Base-by-base conservation (phyloP, 441 rosid genomes). In the Gossypium trilobum region DNA sequence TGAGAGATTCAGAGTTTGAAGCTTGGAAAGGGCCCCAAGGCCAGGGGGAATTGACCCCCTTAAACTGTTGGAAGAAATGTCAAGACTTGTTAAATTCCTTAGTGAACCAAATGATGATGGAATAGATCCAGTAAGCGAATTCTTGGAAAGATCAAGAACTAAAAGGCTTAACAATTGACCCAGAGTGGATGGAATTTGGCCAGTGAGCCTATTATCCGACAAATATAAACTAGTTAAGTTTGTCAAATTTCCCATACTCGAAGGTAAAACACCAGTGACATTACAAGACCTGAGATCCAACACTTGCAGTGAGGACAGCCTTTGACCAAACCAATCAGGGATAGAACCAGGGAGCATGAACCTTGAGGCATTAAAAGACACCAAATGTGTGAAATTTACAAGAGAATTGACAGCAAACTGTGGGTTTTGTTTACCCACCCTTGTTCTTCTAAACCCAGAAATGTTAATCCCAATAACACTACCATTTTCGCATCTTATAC, bases 261-360 rank as follows among this genome's bases (percentile, higher is more conserved):
- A 68, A 56, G 99, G 99, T 76, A 95, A 69, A 60, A 80, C 81
- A 77, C 95, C 91, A 1, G n/a, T 81, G 52, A 91, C 70, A 19
- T 84, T 82, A 52, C 93, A 90, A 57, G 87, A 90, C 75, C 88
- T 80, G 79, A 95, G 98, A 91, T 95, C 99, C 86, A 95, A 82
- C 61, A 81, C 85, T 80, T 78, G 86, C 67, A 95, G 83, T 0
- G 82, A 68, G 44, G 58, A 73, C 67, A 93, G 78, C 2, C 71
- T 72, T 69, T 74, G 80, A 54, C 99, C 97, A 72, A 95, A 86
- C 94, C 85, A 89, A 65, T 85, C 89, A 10, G 99, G 99, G 46
- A 95, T 83, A 1, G 85, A 68, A 42, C 98, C 99, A 61, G 91
- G 98, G 4, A 95, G 88, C 20, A 71, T 61, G 72, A 95, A 89